These are phyloP conservation scores for Yarrowia divulgata DNA, from an alignment of 805 yeast species.

Conservation along the genomic window DNA sequence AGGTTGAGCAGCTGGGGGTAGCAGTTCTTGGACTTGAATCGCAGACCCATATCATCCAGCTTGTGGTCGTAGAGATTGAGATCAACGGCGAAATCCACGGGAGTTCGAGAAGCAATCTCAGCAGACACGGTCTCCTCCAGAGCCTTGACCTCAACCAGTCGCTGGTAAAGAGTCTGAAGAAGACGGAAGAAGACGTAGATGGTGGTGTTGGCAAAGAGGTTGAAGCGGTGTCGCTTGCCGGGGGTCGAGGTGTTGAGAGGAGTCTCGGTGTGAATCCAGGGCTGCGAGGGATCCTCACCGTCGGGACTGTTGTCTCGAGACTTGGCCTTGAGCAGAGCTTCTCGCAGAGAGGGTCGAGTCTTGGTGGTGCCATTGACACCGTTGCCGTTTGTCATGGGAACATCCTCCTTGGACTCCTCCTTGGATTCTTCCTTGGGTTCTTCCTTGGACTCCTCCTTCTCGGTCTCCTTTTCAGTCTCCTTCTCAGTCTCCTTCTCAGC, in stretches of 20 bases:
- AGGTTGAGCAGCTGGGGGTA: constrained; percentile 80
- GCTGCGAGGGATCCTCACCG: constrained; percentile 25
- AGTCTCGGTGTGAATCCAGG: constrained; percentile 58
- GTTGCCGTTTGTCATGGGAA: background rate
- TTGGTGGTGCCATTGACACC: constrained; percentile 1
- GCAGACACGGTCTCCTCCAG: constrained; percentile 73
- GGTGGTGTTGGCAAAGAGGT: constrained; percentile 86
- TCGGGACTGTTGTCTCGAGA: constrained; percentile 34
- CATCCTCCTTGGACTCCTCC: constrained; percentile 8
- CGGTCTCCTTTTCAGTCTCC: background rate
- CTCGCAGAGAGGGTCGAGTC: constrained; percentile 1
- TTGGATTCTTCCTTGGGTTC: constrained; percentile 5
- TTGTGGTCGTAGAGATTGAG: constrained; percentile 81
- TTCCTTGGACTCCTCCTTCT: constrained; percentile 10
- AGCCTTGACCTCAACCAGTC: constrained; percentile 78
- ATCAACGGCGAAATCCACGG: constrained; percentile 77
- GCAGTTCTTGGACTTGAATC: constrained; percentile 55
- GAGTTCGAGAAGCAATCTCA: constrained; percentile 62
- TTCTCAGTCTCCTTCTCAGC: constrained; percentile 9
- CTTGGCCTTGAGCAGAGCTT: constrained; percentile 29
- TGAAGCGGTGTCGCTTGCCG: constrained; percentile 57
- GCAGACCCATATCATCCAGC: constrained; percentile 79
- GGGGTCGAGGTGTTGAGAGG: constrained; percentile 41
- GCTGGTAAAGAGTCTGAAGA: constrained; percentile 77
- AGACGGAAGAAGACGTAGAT: constrained; percentile 90